Conservation (phyloP, 768 basidiomycete genomes). For the Lentinula lateritia region DNA sequence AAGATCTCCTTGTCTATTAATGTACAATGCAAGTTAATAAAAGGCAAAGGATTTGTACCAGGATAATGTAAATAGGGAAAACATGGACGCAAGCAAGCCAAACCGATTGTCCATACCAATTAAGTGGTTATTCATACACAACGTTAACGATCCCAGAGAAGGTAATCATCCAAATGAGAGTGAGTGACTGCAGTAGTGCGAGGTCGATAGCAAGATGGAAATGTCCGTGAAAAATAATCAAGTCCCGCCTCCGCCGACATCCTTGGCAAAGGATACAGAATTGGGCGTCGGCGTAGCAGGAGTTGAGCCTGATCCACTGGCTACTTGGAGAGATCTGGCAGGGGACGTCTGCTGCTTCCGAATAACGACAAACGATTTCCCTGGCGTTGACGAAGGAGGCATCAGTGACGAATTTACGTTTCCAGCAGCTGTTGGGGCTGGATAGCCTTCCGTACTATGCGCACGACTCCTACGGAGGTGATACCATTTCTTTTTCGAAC, state of each 20-base stretch:
- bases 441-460: constrained; percentile 48
- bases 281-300: background rate
- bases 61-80: background rate
- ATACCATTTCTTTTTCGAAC: constrained; percentile 68
- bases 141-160: background rate
- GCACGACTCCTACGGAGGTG: constrained; percentile 53
- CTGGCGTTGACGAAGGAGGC: constrained; percentile 25
- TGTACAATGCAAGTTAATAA: background rate
- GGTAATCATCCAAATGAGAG: background rate
- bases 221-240: background rate
- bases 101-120: background rate
- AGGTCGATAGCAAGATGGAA: background rate
- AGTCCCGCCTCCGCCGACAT: background rate
- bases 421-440: constrained; percentile 20
- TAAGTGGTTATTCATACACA: background rate
- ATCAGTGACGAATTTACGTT: constrained; percentile 12
- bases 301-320: background rate
- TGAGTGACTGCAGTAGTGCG: background rate
- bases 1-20: background rate
- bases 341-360: constrained; percentile 47
- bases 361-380: constrained; percentile 65
- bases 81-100: background rate
- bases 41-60: background rate
- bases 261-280: background rate
- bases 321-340: constrained; percentile 26